Evolutionary conservation across 306 rosid species (phyloP).

Genomic region (Vigna angularis): DNA sequence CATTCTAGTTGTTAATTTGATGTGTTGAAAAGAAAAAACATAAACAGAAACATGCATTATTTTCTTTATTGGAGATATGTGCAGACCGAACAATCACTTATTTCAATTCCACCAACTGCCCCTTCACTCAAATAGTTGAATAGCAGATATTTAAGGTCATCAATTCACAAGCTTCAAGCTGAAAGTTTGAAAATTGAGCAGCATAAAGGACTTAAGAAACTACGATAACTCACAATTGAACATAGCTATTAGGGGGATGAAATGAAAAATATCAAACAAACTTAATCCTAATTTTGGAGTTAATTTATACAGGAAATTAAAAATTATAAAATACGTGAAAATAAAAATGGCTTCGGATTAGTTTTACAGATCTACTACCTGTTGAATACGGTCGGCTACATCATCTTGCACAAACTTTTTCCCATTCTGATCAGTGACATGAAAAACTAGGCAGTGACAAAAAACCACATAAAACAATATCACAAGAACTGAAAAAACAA

Average conservation of each 20-base stretch:
- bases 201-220: constrained; percentile 34
- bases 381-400: constrained; percentile 91
- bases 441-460: constrained; percentile 61
- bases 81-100: neutral
- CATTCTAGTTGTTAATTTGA: constrained; percentile 32
- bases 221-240: neutral
- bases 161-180: constrained; percentile 12
- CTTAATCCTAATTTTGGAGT: neutral
- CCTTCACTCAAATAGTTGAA: neutral
- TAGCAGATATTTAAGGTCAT: constrained; percentile 20
- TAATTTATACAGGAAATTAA: constrained; percentile 23
- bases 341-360: constrained; percentile 14
- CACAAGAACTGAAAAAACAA: neutral
- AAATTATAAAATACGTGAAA: constrained; percentile 12
- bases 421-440: constrained; percentile 91
- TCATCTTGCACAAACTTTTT: constrained; percentile 71
- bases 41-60: constrained; percentile 15
- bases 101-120: neutral
- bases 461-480: constrained; percentile 27
- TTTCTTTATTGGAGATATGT: constrained; percentile 3
- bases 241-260: neutral
- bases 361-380: constrained; percentile 66
- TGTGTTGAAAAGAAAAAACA: constrained; percentile 15
- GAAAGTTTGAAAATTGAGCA: constrained; percentile 31
- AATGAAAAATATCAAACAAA: neutral